Evolutionary conservation across 768 basidiomycete species (phyloP).

Genomic region (Auricularia sp.): DNA sequence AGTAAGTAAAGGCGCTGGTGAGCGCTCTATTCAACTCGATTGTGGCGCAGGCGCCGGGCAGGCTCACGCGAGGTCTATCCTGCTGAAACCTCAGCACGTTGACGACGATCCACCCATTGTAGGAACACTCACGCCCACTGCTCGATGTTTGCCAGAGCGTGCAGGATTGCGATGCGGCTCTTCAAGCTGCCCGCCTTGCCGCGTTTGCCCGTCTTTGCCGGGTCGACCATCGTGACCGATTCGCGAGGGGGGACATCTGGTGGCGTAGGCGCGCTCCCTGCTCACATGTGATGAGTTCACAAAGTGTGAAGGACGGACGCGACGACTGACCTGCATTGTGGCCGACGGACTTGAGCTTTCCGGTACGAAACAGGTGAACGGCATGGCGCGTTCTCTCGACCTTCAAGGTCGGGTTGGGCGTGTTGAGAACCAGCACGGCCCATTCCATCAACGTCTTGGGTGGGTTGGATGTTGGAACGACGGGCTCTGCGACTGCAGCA

Average conservation of each 20-base stretch:
- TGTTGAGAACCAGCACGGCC: conserved; percentile 71
- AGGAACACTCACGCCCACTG: conserved; percentile 83
- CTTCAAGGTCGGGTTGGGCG: conserved; percentile 58
- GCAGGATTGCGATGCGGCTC: conserved; percentile 64
- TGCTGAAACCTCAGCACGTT: not conserved
- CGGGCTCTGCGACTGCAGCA: conserved; percentile 26
- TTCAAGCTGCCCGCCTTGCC: conserved; percentile 36
- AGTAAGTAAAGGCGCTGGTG: not conserved
- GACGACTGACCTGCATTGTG: conserved; percentile 20
- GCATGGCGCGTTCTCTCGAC: conserved; percentile 63
- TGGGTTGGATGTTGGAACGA: conserved; percentile 38
- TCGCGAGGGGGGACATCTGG: conserved; percentile 60
- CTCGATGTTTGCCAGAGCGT: conserved; percentile 77
- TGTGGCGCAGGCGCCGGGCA: not conserved
- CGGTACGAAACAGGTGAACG: conserved; percentile 58
- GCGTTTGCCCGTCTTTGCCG: conserved; percentile 46
- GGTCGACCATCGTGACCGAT: conserved; percentile 44
- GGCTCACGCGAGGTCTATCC: conserved; percentile 13
- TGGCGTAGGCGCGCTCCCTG: conserved; percentile 37
- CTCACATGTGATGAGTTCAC: conserved; percentile 4
- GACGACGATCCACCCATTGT: not conserved
- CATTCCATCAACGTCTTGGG: conserved; percentile 69
- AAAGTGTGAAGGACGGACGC: not conserved
- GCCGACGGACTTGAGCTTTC: conserved; percentile 57
- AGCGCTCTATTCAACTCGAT: not conserved